Percentiles rank a stretch among this genome's conserved stretches.
phyloP scores from a whole-genome alignment of 2,329 filamentous ascomycete genomes.

The Curvularia hawaiiensis region DNA sequence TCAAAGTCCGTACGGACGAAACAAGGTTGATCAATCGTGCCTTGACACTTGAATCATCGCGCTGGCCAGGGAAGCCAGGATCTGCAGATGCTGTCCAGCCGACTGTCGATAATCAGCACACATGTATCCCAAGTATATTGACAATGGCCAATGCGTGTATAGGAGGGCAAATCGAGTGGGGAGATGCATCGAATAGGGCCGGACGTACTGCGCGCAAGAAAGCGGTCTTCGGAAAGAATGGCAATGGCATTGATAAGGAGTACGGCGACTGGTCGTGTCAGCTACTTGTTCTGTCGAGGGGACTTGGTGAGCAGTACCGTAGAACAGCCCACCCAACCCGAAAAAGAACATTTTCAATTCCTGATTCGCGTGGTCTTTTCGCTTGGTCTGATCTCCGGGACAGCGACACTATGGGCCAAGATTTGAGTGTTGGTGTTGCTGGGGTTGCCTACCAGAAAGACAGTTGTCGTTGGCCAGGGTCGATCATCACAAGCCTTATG shows the following conservation, averaged over 20 bases:
- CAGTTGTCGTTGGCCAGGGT: conserved; percentile 26
- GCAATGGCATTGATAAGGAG: conserved; percentile 94
- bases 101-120: conserved; percentile 58
- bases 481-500: conserved; percentile 10
- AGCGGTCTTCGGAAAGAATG: conserved; percentile 92
- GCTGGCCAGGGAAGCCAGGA: conserved; percentile 74
- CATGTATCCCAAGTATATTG: not conserved
- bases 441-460: conserved; percentile 27
- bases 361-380: not conserved
- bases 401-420: not conserved
- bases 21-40: conserved; percentile 89
- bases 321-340: conserved; percentile 72
- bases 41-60: conserved; percentile 78
- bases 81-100: conserved; percentile 76
- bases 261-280: conserved; percentile 66
- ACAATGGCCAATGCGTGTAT: conserved; percentile 1
- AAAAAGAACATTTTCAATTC: conserved; percentile 68
- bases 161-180: not conserved
- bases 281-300: conserved; percentile 13
- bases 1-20: conserved; percentile 85
- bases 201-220: conserved; percentile 76
- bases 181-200: not conserved
- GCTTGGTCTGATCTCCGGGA: not conserved
- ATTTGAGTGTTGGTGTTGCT: conserved; percentile 7
- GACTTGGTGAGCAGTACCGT: conserved; percentile 57